A percentile compares a stretch with the other conserved stretches of the same genome.
Evolutionary conservation across 73 alveolate species (phyloP).

Genomic region (Uronychia setigera): DNA sequence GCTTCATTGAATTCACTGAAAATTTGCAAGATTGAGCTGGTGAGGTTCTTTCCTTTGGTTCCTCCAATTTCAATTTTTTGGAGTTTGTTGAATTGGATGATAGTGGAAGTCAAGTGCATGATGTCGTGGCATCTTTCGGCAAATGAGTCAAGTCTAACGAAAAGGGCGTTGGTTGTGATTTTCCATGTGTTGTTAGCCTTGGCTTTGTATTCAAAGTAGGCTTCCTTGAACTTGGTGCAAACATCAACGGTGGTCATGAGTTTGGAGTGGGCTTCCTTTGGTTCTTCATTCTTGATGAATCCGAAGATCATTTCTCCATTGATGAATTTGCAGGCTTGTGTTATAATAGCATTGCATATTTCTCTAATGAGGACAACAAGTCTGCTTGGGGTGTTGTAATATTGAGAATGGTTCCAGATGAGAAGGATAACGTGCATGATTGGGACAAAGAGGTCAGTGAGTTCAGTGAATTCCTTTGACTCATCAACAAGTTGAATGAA

Average conservation of each 20-base stretch:
- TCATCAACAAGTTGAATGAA: conserved; percentile 92
- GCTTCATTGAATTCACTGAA: conserved; percentile 96
- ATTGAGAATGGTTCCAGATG: conserved; percentile 96
- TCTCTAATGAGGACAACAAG: conserved; percentile 96
- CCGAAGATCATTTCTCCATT: conserved; percentile 96
- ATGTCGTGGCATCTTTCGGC: conserved; percentile 99
- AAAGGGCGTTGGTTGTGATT: conserved; percentile 99
- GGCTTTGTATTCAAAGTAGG: conserved; percentile 96
- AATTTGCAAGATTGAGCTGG: conserved; percentile 95
- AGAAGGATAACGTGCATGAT: conserved; percentile 98
- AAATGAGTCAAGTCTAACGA: conserved; percentile 99
- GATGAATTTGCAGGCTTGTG: conserved; percentile 92
- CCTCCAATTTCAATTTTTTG: conserved; percentile 99
- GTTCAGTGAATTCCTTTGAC: conserved; percentile 94
- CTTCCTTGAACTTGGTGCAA: conserved; percentile 96
- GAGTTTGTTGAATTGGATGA: conserved; percentile 96
- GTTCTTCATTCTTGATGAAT: conserved; percentile 96
- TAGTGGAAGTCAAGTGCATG: conserved; percentile 97
- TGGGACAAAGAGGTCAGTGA: conserved; percentile 97
- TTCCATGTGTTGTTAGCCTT: conserved; percentile 94
- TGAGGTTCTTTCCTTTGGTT: conserved; percentile 99
- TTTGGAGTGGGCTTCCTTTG: conserved; percentile 97
- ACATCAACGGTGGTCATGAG: conserved; percentile 90
- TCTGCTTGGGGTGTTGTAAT: conserved; percentile 97
- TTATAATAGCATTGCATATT: conserved; percentile 98